phyloP scores from a whole-genome alignment of 2,329 filamentous ascomycete species.

The Neofusicoccum sp. region DNA sequence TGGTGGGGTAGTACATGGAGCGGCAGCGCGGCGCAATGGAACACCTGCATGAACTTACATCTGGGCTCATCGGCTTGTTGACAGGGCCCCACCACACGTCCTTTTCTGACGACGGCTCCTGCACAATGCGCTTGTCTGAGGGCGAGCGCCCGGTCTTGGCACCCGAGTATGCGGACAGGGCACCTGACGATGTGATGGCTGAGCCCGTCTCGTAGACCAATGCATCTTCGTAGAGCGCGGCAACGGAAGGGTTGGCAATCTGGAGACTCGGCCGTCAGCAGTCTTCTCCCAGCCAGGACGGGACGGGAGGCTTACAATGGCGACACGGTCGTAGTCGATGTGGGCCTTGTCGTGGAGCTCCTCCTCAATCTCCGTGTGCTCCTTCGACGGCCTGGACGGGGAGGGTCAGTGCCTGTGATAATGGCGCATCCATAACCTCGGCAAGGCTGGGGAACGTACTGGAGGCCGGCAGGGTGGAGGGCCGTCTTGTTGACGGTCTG shows the following conservation, averaged over 20 bases:
- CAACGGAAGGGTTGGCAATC: slow-evolving; percentile 90
- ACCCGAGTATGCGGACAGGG: slow-evolving; percentile 95
- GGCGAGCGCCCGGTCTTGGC: slow-evolving; percentile 97
- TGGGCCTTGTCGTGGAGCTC: slow-evolving; percentile 96
- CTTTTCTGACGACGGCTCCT: slow-evolving; percentile 85
- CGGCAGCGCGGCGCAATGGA: slow-evolving; percentile 9
- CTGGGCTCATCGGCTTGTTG: slow-evolving; percentile 97
- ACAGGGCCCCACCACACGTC: slow-evolving; percentile 99
- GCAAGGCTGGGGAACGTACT: slow-evolving; percentile 61
- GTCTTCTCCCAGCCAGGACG: not conserved
- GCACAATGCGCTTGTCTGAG: slow-evolving; percentile 95
- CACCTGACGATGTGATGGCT: slow-evolving; percentile 93
- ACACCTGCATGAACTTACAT: slow-evolving; percentile 65
- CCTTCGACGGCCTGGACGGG: slow-evolving; percentile 46
- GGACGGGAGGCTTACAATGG: slow-evolving; percentile 70
- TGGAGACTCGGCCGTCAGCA: slow-evolving; percentile 31
- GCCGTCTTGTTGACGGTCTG: slow-evolving; percentile 83
- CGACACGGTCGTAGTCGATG: slow-evolving; percentile 98
- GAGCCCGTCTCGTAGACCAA: slow-evolving; percentile 97
- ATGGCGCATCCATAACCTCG: not conserved
- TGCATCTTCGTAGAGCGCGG: slow-evolving; percentile 97
- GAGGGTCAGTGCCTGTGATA: not conserved
- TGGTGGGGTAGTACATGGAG: slow-evolving; percentile 21
- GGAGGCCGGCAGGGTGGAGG: slow-evolving; percentile 86
- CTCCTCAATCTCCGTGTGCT: slow-evolving; percentile 97